Evolutionary conservation across 495 filamentous ascomycete species (phyloP), one percentile per base, ranked within the genome.

Genomic region (Trichoderma erinaceum): DNA sequence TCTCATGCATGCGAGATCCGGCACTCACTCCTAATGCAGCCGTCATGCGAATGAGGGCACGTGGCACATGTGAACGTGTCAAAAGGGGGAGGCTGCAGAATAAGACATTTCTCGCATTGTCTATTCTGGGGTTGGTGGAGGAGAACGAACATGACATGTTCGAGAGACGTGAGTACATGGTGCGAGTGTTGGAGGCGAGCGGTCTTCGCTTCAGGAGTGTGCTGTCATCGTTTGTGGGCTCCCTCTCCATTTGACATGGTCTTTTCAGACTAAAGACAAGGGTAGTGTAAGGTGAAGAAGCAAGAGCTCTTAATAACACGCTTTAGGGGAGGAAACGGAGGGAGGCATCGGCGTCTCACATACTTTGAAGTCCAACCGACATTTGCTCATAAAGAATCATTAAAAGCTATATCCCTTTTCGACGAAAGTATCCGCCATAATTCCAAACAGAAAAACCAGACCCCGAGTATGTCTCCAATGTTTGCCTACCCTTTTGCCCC

Each of bases 31-130:
- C 56, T 2, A 61, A 61, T 29, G 56, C 11, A 25, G 56, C 16
- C 25, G 4, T 25, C n/a, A 23, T 46, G 48, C 48, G 6, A 23
- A 29, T 32, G 10, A 15, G 1, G 23, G 56, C 56, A 61, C 23
- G 25, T 61, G 56, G 56, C 56, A 61, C 56, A 61, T 32, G 25
- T 15, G 56, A 4, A 21, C 50, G 4, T n/a, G 15, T 56, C 50
- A 16, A 56, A 56, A 25, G 18, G 50, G 50, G 25, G 18, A 16
- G 50, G 50, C 50, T 56, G 50, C 50, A 56, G 50, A 56, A 56
- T 32, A 7, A 61, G 56, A 61, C 56, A 61, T 61, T 52, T 61
- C 56, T 61, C 56, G 56, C 56, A 61, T 32, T 29, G 23, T 12
- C 27, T 25, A 15, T 16, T 61, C 23, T 32, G 27, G 25, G 56